These are phyloP conservation scores for Zygosaccharomyces sapae DNA, from an alignment of 1,139 yeast genomes.

Conservation along the genomic window DNA sequence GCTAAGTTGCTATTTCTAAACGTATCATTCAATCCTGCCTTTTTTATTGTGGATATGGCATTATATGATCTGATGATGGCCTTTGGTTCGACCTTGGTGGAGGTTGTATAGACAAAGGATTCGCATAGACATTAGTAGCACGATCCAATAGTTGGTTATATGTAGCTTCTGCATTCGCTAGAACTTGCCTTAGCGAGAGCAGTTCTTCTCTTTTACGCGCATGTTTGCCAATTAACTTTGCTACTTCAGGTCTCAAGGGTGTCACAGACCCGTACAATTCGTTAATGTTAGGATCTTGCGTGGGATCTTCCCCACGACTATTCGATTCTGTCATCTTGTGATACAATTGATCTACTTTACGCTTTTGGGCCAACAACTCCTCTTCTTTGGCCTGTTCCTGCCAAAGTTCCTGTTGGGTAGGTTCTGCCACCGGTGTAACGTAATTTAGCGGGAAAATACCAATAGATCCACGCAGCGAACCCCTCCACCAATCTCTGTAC, in stretches of 20 bases:
- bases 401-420: constrained; percentile 51
- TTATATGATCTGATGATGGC: constrained; percentile 2
- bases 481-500: constrained; percentile 95
- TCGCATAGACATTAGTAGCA: constrained; percentile 28
- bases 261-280: constrained; percentile 62
- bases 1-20: too few relatives aligned
- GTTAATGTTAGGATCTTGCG: constrained; percentile 48
- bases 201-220: constrained; percentile 72
- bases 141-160: constrained; percentile 68
- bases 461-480: constrained; percentile 69
- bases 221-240: constrained; percentile 70
- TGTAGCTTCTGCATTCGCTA: constrained; percentile 59
- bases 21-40: too few relatives aligned
- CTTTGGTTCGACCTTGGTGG: constrained; percentile 6
- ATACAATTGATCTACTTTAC: constrained; percentile 60
- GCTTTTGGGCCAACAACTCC: constrained; percentile 45
- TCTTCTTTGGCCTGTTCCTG: constrained; percentile 44
- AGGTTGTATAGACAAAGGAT: constrained; percentile 10
- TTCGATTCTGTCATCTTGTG: constrained; percentile 25
- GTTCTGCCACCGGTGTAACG: constrained; percentile 73
- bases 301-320: constrained; percentile 38
- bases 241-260: constrained; percentile 69
- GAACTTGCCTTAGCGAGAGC: constrained; percentile 61
- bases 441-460: constrained; percentile 96
- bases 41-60: constrained; percentile 4